Base-by-base conservation (phyloP, 768 basidiomycete species). In the Lactarius evosmus region DNA sequence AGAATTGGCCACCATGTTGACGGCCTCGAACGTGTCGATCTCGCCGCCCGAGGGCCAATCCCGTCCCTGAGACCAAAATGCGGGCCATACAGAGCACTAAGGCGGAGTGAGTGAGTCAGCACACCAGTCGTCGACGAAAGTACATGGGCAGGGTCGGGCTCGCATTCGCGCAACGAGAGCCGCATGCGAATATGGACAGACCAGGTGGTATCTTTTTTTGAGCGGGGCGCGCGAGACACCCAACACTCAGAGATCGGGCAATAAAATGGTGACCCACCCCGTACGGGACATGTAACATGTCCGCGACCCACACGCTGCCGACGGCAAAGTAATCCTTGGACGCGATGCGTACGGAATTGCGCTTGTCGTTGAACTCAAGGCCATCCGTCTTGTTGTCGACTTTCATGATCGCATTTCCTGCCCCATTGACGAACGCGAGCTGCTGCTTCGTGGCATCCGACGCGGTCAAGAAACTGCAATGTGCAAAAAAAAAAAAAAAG, bases 11-110 rank as follows among this genome's bases (percentile, higher is more conserved):
- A 81, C 81, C 55, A 81, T 71, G 74, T 95, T 94, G 66, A 94
- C 86, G 36, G 85, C 88, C 73, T 95, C 92, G 63, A 94, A 83
- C 11, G 88, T 89, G 73, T 94, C 93, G 65, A 74, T 79, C 67
- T 75, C 82, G 73, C 83, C 86, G 66, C 86, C 87, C 14, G 72
- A 71, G 2, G 88, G 88, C 87, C 88, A 89, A 22, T 74, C 69
- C 12, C 78, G 74, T 0, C 85, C 80, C 70, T 84, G 82, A 64
- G 76, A 76, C 79, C 76, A 84, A 79, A 82, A 85, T 25, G 85
- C 84, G 17, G 86, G 85, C 86, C 87, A 88, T 30, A 87, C 86
- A 7, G 86, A 86, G 69, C 87, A 88, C 86, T 88, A 46, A 27
- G 46, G 29, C 1, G 12, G 4, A 17, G 19, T 8, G 19, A 11